Conservation (phyloP, 495 filamentous ascomycete genomes). For the Penicillium bialowiezense region DNA sequence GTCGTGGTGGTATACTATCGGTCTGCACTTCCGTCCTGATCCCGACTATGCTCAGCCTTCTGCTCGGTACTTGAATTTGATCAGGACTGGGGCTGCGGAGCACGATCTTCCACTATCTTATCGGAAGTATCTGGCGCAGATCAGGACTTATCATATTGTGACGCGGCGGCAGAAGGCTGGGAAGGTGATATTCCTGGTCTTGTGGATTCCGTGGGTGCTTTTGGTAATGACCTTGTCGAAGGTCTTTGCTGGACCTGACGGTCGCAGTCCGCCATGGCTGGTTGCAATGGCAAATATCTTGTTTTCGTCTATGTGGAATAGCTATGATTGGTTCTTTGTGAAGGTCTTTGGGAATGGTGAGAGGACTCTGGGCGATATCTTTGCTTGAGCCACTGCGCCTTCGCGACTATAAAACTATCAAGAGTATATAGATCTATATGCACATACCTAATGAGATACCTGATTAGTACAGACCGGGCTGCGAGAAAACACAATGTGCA, state of each 20-base stretch:
- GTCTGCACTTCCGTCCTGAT: slow-evolving; percentile 50
- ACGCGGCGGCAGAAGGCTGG: slow-evolving; percentile 64
- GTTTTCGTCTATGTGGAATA: slow-evolving; percentile 61
- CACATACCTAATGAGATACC: too few species aligned
- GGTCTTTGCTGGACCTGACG: slow-evolving; percentile 58
- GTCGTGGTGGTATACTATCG: slow-evolving; percentile 8
- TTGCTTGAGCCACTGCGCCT: background rate
- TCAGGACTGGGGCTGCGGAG: slow-evolving; percentile 73
- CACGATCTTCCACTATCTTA: slow-evolving; percentile 75
- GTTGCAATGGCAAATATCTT: slow-evolving; percentile 41
- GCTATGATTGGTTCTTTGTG: slow-evolving; percentile 70
- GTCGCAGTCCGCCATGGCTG: slow-evolving; percentile 67
- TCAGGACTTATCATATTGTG: slow-evolving; percentile 70
- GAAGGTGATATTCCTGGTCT: slow-evolving; percentile 50
- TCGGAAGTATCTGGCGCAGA: slow-evolving; percentile 58
- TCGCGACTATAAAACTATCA: too few species aligned
- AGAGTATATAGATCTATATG: background rate
- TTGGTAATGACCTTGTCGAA: slow-evolving; percentile 44
- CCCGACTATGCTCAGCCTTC: slow-evolving; percentile 76
- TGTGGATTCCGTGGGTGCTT: slow-evolving; percentile 60
- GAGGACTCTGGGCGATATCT: slow-evolving; percentile 53
- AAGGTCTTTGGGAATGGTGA: slow-evolving; percentile 83
- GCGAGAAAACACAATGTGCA: too few species aligned
- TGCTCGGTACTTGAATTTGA: slow-evolving; percentile 72
- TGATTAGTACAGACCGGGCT: too few species aligned